Percentiles rank a stretch among this genome's conserved stretches.
Evolutionary conservation across 169 alveolate species (phyloP).

Genomic region (Cryptosporidium viatorum): DNA sequence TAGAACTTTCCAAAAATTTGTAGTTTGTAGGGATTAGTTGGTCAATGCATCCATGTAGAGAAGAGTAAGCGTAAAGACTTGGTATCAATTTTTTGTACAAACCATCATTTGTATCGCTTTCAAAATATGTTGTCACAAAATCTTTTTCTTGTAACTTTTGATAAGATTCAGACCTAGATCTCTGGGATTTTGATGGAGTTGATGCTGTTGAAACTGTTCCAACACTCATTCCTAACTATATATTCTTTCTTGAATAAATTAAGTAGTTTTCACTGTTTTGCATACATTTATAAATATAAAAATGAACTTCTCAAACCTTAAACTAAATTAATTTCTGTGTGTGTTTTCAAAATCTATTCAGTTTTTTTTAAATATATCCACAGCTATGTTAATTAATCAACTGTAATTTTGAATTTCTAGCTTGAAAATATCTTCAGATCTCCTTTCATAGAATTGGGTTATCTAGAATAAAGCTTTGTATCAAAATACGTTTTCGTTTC

Average conservation of each 20-base stretch:
- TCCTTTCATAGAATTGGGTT: not conserved
- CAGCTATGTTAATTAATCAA: not conserved
- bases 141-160: not conserved
- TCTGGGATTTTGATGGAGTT: constrained; percentile 29
- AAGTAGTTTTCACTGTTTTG: not conserved
- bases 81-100: constrained; percentile 11
- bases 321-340: not conserved
- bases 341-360: not conserved
- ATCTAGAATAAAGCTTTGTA: not conserved
- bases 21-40: constrained; percentile 65
- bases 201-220: constrained; percentile 51
- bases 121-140: not conserved
- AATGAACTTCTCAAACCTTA: no score
- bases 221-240: constrained; percentile 2
- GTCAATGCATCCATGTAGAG: constrained; percentile 68
- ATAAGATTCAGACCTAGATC: not conserved
- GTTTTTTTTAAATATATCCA: not conserved
- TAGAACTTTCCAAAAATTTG: constrained; percentile 34
- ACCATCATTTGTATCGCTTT: constrained; percentile 3
- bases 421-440: not conserved
- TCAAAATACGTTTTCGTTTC: not conserved
- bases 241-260: not conserved
- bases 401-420: not conserved
- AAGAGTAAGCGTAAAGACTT: constrained; percentile 41
- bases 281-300: not conserved